Percentiles rank a stretch among this genome's conserved stretches.
Conservation (phyloP, 2,329 filamentous ascomycete genomes). For the Xylariaceae sp. region DNA sequence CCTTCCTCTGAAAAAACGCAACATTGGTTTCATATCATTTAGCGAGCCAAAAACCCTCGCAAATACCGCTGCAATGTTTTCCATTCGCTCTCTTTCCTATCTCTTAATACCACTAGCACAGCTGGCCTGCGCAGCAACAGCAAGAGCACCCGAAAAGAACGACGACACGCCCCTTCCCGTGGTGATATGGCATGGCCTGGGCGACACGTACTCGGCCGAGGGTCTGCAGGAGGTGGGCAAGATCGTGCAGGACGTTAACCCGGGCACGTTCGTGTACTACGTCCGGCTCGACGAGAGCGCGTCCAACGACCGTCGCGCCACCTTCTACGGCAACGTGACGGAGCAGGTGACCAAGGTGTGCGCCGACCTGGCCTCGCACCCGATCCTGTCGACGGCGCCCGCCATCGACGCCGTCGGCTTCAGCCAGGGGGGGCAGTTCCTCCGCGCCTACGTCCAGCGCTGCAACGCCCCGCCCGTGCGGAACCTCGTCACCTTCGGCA, state of each 20-base stretch:
- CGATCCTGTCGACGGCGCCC: constrained; percentile 73
- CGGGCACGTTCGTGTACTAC: constrained; percentile 78
- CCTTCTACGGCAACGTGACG: constrained; percentile 87
- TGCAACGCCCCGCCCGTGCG: constrained; percentile 73
- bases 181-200: constrained; percentile 86
- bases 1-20: too few species aligned
- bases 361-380: constrained; percentile 66
- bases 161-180: constrained; percentile 73
- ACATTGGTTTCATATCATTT: too few species aligned
- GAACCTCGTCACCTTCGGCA: constrained; percentile 81
- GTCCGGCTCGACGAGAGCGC: constrained; percentile 65
- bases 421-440: constrained; percentile 91
- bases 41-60: neutral
- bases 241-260: constrained; percentile 68
- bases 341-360: constrained; percentile 73
- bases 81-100: constrained; percentile 10
- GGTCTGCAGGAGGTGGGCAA: constrained; percentile 66
- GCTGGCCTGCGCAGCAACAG: constrained; percentile 17
- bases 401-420: constrained; percentile 90
- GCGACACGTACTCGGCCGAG: constrained; percentile 69
- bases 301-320: constrained; percentile 68
- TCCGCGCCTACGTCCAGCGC: constrained; percentile 83
- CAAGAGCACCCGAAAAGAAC: constrained; percentile 32
- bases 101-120: constrained; percentile 14
- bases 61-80: constrained; percentile 11